phyloP scores from a whole-genome alignment of 2,329 filamentous ascomycete genomes.

The Chaetomium strumarium region DNA sequence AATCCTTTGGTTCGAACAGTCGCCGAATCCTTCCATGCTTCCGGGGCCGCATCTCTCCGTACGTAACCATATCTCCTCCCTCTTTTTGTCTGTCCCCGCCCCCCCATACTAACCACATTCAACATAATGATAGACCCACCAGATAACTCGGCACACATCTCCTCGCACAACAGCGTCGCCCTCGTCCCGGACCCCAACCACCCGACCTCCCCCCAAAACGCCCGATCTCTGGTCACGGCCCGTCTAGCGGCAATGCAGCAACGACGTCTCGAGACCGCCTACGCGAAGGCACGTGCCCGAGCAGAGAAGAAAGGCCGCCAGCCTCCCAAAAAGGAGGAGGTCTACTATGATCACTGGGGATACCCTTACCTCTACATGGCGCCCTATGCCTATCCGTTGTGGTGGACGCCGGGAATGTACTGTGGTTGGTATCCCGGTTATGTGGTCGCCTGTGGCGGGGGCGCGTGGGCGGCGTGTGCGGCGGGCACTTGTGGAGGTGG shows the following conservation, averaged over 20 bases:
- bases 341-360: slow-evolving; percentile 50
- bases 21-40: slow-evolving; percentile 41
- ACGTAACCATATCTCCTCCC: not conserved
- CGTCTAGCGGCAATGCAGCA: slow-evolving; percentile 34
- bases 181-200: slow-evolving; percentile 14
- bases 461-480: slow-evolving; percentile 37
- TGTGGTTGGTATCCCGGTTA: slow-evolving; percentile 38
- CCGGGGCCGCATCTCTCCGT: slow-evolving; percentile 44
- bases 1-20: slow-evolving; percentile 22
- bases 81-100: too few relatives aligned
- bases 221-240: slow-evolving; percentile 27
- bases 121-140: slow-evolving; percentile 2
- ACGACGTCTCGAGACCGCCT: slow-evolving; percentile 46
- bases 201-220: slow-evolving; percentile 1
- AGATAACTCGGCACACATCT: slow-evolving; percentile 47
- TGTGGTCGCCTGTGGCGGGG: slow-evolving; percentile 30
- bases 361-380: slow-evolving; percentile 45
- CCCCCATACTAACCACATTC: not conserved
- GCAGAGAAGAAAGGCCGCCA: slow-evolving; percentile 45
- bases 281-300: slow-evolving; percentile 47
- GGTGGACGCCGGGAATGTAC: slow-evolving; percentile 41
- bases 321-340: slow-evolving; percentile 40
- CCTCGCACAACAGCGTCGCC: slow-evolving; percentile 62
- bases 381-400: slow-evolving; percentile 40
- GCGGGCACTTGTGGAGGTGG: slow-evolving; percentile 45